A percentile compares a stretch with the other conserved stretches of the same genome.
Evolutionary conservation across 2,329 filamentous ascomycete species (phyloP).

Genomic region (Xylaria hypoxylon): DNA sequence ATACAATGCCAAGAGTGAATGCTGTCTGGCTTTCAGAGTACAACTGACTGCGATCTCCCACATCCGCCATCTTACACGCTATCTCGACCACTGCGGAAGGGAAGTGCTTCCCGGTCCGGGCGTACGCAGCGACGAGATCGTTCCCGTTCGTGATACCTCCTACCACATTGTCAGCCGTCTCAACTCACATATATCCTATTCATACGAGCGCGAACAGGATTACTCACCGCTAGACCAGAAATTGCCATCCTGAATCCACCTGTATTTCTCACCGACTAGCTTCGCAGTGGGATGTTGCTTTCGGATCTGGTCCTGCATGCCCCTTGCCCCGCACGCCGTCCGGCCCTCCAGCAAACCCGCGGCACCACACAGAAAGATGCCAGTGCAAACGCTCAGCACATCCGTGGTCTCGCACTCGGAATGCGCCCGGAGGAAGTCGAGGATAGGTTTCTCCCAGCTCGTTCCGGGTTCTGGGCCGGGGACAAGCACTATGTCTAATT

Average conservation of each 20-base stretch:
- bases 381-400: conserved; percentile 33
- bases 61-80: conserved; percentile 35
- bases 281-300: conserved; percentile 26
- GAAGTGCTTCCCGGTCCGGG: conserved; percentile 29
- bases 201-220: background rate
- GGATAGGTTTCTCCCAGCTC: conserved; percentile 19
- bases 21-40: conserved; percentile 24
- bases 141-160: conserved; percentile 37
- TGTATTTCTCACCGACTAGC: conserved; percentile 33
- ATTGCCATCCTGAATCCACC: conserved; percentile 35
- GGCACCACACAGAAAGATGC: conserved; percentile 32
- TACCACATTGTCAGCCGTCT: conserved; percentile 6
- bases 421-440: conserved; percentile 31
- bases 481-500: conserved; percentile 31
- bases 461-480: conserved; percentile 27
- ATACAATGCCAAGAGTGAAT: conserved; percentile 26
- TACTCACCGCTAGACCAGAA: conserved; percentile 33
- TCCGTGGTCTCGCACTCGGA: conserved; percentile 23
- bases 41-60: conserved; percentile 29
- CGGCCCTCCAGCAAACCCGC: conserved; percentile 29
- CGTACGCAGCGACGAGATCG: conserved; percentile 34
- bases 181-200: background rate
- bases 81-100: conserved; percentile 31
- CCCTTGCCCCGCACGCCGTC: conserved; percentile 28
- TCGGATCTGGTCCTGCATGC: conserved; percentile 24